phyloP scores from a whole-genome alignment of 2,329 filamentous ascomycete genomes.

The Claviceps monticola region DNA sequence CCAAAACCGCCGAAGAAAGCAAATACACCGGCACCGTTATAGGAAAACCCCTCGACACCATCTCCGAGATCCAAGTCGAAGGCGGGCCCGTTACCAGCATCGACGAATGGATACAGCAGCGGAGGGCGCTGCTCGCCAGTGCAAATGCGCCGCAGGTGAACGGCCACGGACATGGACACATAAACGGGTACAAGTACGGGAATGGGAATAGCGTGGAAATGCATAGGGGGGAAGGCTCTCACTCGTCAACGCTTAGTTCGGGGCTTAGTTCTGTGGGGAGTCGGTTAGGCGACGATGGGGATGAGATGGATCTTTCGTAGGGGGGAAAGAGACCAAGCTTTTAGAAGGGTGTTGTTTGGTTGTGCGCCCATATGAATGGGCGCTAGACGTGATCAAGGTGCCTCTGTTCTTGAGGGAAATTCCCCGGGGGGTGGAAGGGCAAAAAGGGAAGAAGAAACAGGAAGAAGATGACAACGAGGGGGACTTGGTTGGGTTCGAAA shows the following conservation, averaged over 20 bases:
- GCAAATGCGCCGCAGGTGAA: conserved; percentile 4
- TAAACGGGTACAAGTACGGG: not conserved
- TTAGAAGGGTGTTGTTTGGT: not conserved
- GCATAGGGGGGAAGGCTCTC: conserved; percentile 6
- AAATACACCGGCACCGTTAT: conserved; percentile 77
- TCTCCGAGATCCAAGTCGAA: conserved; percentile 58
- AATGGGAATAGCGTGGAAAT: not conserved
- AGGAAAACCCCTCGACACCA: conserved; percentile 55
- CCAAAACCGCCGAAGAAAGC: conserved; percentile 74
- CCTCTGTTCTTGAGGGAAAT: too few relatives aligned
- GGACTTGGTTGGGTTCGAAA: too few relatives aligned
- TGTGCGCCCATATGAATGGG: not conserved
- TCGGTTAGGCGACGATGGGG: conserved; percentile 27
- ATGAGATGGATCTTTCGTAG: conserved; percentile 33
- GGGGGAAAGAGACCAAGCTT: not conserved
- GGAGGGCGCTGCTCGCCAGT: conserved; percentile 9
- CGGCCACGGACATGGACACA: too few relatives aligned
- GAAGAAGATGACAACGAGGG: too few relatives aligned
- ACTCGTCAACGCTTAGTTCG: conserved; percentile 34
- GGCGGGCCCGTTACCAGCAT: conserved; percentile 41
- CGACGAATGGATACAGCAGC: conserved; percentile 22
- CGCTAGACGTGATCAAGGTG: too few relatives aligned
- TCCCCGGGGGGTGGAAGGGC: too few relatives aligned
- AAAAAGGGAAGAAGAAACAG: too few relatives aligned
- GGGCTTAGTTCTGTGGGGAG: conserved; percentile 38